A percentile compares a stretch with the other conserved stretches of the same genome.
Conservation (phyloP, 345 rosid species). For the Pelargonium nanum region DNA sequence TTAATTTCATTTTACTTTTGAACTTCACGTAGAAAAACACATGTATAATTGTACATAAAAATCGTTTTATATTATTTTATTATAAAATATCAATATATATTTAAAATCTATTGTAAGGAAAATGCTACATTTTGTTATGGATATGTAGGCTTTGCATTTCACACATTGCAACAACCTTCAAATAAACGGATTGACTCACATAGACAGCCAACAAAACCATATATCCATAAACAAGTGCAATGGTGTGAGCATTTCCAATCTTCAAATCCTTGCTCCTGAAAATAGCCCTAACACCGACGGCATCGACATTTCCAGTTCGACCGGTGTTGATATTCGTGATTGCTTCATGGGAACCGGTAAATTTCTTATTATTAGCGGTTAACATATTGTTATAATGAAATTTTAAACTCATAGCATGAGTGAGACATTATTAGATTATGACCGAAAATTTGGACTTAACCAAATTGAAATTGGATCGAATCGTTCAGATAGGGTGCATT, state of each 20-base stretch:
- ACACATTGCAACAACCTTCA: not conserved
- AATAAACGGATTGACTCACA: not conserved
- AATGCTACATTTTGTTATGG: no score
- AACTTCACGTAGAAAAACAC: no score
- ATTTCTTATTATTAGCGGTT: not conserved
- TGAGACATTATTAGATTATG: not conserved
- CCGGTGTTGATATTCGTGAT: constrained; percentile 46
- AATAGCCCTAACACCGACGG: constrained; percentile 92
- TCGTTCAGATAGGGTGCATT: no score
- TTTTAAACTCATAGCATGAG: not conserved
- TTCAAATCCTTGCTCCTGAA: constrained; percentile 25
- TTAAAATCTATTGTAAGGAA: no score
- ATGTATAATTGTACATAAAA: no score
- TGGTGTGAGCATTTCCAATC: not conserved
- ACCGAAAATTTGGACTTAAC: no score
- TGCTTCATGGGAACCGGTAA: constrained; percentile 65
- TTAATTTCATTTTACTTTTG: no score
- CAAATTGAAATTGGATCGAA: no score
- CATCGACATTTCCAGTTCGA: constrained; percentile 58
- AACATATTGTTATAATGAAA: constrained; percentile 1
- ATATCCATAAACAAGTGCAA: not conserved
- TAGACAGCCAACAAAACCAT: not conserved
- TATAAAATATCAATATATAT: no score
- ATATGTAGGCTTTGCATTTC: not conserved
- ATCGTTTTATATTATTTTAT: no score